These are phyloP conservation scores for Mallotus repandus DNA, from an alignment of 441 rosid species.

Conservation along the genomic window DNA sequence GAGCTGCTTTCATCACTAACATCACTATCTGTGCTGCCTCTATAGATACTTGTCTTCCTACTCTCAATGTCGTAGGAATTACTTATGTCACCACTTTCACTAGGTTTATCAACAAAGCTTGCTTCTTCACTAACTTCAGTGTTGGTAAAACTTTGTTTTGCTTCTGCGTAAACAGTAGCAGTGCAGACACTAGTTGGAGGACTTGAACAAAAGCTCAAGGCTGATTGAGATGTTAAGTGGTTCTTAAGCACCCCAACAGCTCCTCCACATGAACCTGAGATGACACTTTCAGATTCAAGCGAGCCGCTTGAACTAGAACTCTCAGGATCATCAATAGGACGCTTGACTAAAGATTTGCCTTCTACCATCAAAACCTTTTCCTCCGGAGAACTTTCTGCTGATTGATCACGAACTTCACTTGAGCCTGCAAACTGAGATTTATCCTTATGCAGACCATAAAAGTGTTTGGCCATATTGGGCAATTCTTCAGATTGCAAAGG, in stretches of 20 bases:
- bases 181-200: slow-evolving; percentile 64
- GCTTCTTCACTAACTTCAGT: slow-evolving; percentile 61
- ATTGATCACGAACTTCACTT: slow-evolving; percentile 22
- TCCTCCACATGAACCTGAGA: slow-evolving; percentile 32
- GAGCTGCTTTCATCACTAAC: slow-evolving; percentile 87
- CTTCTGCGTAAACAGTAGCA: slow-evolving; percentile 56
- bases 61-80: slow-evolving; percentile 47
- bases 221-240: slow-evolving; percentile 35
- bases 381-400: slow-evolving; percentile 32
- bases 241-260: slow-evolving; percentile 28
- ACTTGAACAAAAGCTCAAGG: slow-evolving; percentile 47
- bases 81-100: slow-evolving; percentile 39
- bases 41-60: slow-evolving; percentile 63
- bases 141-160: slow-evolving; percentile 75
- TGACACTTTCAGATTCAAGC: slow-evolving; percentile 37
- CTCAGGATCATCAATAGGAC: slow-evolving; percentile 35
- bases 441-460: slow-evolving; percentile 28
- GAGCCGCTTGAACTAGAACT: slow-evolving; percentile 39
- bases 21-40: slow-evolving; percentile 86
- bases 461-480: slow-evolving; percentile 34
- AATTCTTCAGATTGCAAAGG: slow-evolving; percentile 30
- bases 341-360: slow-evolving; percentile 31
- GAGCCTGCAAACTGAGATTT: slow-evolving; percentile 29
- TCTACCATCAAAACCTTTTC: slow-evolving; percentile 25
- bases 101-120: slow-evolving; percentile 46